Percentiles rank a stretch among this genome's conserved stretches.
Conservation (phyloP, 1,284 basidiomycete genomes). For the Apiotrichum akiyoshidainum region DNA sequence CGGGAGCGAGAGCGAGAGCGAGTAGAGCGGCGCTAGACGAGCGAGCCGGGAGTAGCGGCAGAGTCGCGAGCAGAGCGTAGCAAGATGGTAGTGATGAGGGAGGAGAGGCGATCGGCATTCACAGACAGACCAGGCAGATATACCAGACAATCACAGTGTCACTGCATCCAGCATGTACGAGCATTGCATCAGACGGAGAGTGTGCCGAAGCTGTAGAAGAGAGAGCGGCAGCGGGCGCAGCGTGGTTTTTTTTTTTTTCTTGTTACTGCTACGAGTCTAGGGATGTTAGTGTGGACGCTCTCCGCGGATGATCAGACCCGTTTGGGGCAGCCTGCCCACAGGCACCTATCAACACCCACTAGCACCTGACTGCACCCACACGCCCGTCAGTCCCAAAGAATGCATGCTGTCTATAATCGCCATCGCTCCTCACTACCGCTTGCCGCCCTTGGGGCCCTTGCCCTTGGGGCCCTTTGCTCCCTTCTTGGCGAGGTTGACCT, state of each 20-base stretch:
- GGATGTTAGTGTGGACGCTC: too few relatives aligned
- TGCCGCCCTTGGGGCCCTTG: constrained; percentile 8
- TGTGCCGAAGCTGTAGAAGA: too few relatives aligned
- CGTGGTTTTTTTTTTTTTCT: too few relatives aligned
- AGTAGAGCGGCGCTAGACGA: background rate
- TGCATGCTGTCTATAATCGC: too few relatives aligned
- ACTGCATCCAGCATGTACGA: constrained; percentile 6
- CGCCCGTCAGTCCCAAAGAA: background rate
- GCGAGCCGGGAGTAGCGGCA: too few relatives aligned
- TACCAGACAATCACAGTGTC: background rate
- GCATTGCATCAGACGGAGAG: background rate
- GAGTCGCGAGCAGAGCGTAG: background rate
- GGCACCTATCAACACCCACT: too few relatives aligned
- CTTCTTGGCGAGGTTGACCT: constrained; percentile 43
- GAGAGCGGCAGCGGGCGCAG: too few relatives aligned
- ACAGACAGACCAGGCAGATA: background rate
- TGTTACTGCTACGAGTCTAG: too few relatives aligned
- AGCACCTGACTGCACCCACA: background rate
- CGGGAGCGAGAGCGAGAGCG: background rate
- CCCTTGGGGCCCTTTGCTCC: constrained; percentile 38
- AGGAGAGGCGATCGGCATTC: background rate
- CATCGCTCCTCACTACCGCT: background rate
- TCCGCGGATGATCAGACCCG: too few relatives aligned
- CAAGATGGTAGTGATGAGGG: too few relatives aligned
- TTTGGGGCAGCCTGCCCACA: too few relatives aligned